Base-by-base conservation (phyloP, 768 basidiomycete genomes). In the Coprinopsis strossmayeri region DNA sequence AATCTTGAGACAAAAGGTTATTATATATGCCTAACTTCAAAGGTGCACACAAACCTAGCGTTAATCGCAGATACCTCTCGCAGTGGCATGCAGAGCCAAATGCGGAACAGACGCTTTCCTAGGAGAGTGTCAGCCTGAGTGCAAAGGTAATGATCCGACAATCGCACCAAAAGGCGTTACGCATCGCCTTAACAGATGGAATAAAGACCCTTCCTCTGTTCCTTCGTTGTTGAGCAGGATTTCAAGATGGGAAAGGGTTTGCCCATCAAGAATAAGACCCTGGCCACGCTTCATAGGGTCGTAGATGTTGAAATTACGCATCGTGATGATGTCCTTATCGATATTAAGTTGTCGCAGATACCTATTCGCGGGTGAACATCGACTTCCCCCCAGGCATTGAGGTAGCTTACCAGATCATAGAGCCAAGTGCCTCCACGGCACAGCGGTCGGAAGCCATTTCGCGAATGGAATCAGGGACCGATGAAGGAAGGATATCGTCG, bases 271-370 rank as follows among this genome's bases (percentile, higher is more conserved):
- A 0, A 89, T 76, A 48, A 98, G 67, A 23, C 83, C 88, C 60
- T 84, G 75, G n/a, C 92, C 93, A 52, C 77, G 76, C 61, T 87
- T 84, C 80, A 97, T 91, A 0, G 96, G 96, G 64, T 97, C 92
- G 60, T 95, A 96, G 32, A 96, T 74, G 57, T 97, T 94, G 76
- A 99, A 99, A 61, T 98, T 98, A 69, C 82, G 87, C 86, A 96
- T 93, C 47, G 84, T 89, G 59, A 99, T 65, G 48, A 99, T 82
- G 54, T 97, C 94, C 61, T 91, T 88, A 69, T 94, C 95, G 53
- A 98, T 91, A 60, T 98, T 98, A 34, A 99, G 76, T 52, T 91
- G 89, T 30, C 87, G 82, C 12, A 98, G 78, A 61, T 92, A 92
- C 81, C 85, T 30, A n/a, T n/a, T n/a, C n/a, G n/a, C n/a, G n/a